Percentiles rank a stretch among this genome's conserved stretches.
Evolutionary conservation across 1,284 basidiomycete species (phyloP).

Genomic region (Marasmius oreades): DNA sequence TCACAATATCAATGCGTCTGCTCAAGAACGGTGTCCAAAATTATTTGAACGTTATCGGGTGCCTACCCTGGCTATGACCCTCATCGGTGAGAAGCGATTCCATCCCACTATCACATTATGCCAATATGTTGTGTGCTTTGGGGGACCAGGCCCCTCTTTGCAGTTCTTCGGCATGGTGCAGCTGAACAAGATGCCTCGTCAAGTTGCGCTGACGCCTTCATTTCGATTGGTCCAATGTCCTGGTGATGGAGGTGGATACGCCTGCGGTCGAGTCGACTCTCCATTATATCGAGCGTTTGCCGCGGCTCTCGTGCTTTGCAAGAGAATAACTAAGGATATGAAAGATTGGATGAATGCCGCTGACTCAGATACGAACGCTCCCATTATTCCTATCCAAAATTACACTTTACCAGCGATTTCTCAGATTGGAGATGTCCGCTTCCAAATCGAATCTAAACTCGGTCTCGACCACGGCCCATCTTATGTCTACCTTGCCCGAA

Average conservation of each 20-base stretch:
- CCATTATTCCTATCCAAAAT: background rate
- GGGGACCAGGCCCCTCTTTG: background rate
- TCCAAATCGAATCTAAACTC: background rate
- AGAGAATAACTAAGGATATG: background rate
- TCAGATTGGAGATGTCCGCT: background rate
- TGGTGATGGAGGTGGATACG: background rate
- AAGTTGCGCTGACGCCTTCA: background rate
- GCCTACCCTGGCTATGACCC: background rate
- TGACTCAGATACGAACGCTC: no score
- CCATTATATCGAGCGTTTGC: background rate
- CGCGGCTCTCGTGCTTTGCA: background rate
- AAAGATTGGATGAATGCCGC: background rate
- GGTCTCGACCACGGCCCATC: background rate
- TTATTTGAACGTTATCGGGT: background rate
- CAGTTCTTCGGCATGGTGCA: background rate
- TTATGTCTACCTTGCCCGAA: background rate
- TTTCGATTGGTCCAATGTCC: background rate
- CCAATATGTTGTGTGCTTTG: no score
- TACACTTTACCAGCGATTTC: background rate
- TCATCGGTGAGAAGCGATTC: background rate
- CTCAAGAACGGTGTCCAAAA: background rate
- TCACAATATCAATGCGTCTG: background rate
- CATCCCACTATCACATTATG: background rate
- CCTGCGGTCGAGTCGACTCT: background rate
- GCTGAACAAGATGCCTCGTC: background rate